These are phyloP conservation scores for Lanzia echinophila DNA, from an alignment of 2,329 filamentous ascomycete genomes.

Conservation along the genomic window DNA sequence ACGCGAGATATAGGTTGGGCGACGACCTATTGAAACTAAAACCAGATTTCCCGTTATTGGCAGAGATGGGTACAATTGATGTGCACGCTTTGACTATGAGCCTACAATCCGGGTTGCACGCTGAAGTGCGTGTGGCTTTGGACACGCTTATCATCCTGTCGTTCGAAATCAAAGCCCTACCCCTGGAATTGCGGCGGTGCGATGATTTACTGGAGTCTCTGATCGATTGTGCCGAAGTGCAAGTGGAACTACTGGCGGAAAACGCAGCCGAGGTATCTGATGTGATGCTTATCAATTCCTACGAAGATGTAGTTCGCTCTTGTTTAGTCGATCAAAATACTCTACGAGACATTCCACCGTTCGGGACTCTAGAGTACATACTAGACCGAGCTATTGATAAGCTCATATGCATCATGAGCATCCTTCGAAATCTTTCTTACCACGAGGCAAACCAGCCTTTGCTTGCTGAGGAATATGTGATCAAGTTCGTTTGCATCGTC, in stretches of 20 bases:
- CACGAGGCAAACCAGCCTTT: conserved; percentile 67
- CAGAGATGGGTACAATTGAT: conserved; percentile 82
- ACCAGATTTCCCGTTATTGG: conserved; percentile 66
- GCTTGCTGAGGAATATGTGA: conserved; percentile 68
- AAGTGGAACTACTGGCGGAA: conserved; percentile 77
- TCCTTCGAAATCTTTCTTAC: conserved; percentile 89
- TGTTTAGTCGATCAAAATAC: conserved; percentile 67
- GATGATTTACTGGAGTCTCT: conserved; percentile 86
- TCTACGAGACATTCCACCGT: conserved; percentile 64
- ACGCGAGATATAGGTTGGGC: conserved; percentile 52
- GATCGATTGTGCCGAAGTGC: conserved; percentile 84
- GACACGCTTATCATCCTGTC: conserved; percentile 70
- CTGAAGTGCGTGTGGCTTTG: conserved; percentile 82
- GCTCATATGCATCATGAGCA: conserved; percentile 84
- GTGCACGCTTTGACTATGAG: conserved; percentile 84
- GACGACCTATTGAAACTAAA: conserved; percentile 58
- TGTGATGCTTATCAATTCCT: conserved; percentile 72
- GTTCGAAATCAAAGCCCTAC: conserved; percentile 52
- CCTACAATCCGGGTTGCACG: conserved; percentile 81
- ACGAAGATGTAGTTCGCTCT: conserved; percentile 81
- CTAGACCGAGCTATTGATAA: conserved; percentile 81
- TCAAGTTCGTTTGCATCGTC: conserved; percentile 76
- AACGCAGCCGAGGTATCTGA: conserved; percentile 81
- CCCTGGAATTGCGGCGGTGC: conserved; percentile 63
- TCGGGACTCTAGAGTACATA: conserved; percentile 72